A percentile compares a stretch with the other conserved stretches of the same genome.
Evolutionary conservation across 495 filamentous ascomycete genomes (phyloP).

Genomic region (Pseudevernia furfuracea): DNA sequence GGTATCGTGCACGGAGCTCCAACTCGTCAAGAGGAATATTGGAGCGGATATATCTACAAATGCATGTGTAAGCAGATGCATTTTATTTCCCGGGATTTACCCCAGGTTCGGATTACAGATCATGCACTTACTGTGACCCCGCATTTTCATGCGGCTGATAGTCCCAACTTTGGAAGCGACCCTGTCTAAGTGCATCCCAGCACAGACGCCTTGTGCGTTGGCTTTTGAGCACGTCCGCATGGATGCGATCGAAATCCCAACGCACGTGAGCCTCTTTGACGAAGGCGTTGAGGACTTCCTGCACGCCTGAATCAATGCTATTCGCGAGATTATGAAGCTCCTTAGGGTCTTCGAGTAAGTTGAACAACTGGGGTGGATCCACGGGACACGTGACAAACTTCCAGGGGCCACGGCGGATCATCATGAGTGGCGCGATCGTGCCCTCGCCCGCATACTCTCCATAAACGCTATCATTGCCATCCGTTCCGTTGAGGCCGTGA

Average conservation of each 20-base stretch:
- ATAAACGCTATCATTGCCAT: constrained; percentile 64
- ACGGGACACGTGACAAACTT: constrained; percentile 77
- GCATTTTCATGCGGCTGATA: constrained; percentile 66
- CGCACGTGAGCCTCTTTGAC: constrained; percentile 53
- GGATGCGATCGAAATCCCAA: constrained; percentile 71
- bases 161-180: constrained; percentile 67
- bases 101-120: not conserved
- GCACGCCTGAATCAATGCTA: constrained; percentile 40
- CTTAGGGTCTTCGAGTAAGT: constrained; percentile 62
- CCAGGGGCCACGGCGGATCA: constrained; percentile 76
- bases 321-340: constrained; percentile 64
- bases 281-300: constrained; percentile 49
- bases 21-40: constrained; percentile 62
- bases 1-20: constrained; percentile 57
- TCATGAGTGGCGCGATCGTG: constrained; percentile 77
- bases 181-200: constrained; percentile 65
- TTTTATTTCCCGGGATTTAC: not conserved
- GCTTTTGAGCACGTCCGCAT: constrained; percentile 55
- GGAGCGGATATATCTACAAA: constrained; percentile 54
- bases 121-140: constrained; percentile 51
- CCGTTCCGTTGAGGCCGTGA: constrained; percentile 44
- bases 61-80: constrained; percentile 3
- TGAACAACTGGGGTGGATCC: constrained; percentile 72
- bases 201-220: constrained; percentile 67
- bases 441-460: constrained; percentile 89